Percentiles rank a stretch among this genome's conserved stretches.
Evolutionary conservation across 352 stramenopile genomes (phyloP).

Genomic region (Phytophthora pluvialis): DNA sequence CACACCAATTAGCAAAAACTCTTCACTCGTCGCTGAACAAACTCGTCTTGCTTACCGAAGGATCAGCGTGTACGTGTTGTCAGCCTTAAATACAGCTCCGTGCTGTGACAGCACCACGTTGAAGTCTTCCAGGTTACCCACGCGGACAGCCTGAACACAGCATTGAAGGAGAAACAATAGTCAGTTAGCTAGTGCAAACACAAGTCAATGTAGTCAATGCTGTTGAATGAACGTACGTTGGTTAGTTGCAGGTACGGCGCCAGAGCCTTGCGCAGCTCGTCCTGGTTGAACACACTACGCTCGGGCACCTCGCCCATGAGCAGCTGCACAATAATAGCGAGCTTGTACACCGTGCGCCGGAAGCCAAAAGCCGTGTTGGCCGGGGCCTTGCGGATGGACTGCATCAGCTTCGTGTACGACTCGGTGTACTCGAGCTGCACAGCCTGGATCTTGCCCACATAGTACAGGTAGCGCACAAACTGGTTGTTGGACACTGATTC

Average conservation of each 20-base stretch:
- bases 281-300: constrained; percentile 93
- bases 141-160: constrained; percentile 90
- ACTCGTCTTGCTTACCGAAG: constrained; percentile 65
- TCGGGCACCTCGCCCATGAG: constrained; percentile 98
- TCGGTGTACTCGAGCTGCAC: constrained; percentile 98
- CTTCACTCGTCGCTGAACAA: not conserved
- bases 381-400: constrained; percentile 97
- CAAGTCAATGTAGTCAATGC: too few relatives aligned
- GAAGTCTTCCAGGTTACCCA: constrained; percentile 96
- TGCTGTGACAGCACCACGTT: constrained; percentile 91
- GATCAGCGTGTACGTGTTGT: constrained; percentile 97
- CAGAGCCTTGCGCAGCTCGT: constrained; percentile 90
- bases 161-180: constrained; percentile 6
- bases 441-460: constrained; percentile 95
- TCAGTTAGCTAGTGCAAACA: constrained; percentile 7
- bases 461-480: constrained; percentile 98
- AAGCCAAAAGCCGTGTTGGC: constrained; percentile 97
- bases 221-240: constrained; percentile 63
- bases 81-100: constrained; percentile 86
- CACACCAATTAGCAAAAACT: constrained; percentile 5
- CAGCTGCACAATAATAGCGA: constrained; percentile 97
- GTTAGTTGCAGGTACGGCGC: constrained; percentile 96
- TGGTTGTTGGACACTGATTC: constrained; percentile 98
- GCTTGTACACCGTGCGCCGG: constrained; percentile 95
- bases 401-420: constrained; percentile 95